A percentile compares a stretch with the other conserved stretches of the same genome.
Conservation (phyloP, 2,329 filamentous ascomycete species). For the Botrytis tulipae region DNA sequence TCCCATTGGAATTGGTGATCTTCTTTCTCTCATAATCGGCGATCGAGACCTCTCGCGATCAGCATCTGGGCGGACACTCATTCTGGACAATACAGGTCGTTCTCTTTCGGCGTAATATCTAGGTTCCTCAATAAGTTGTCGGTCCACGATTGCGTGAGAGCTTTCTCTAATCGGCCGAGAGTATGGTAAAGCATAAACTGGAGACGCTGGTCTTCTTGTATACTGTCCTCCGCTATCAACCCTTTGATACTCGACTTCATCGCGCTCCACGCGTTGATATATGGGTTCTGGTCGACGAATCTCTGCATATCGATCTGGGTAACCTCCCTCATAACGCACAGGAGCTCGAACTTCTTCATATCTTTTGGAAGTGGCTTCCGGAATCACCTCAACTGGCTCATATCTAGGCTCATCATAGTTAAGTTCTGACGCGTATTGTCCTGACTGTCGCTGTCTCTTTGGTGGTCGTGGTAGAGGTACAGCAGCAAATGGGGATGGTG, state of each 20-base stretch:
- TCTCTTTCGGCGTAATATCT: slow-evolving; percentile 46
- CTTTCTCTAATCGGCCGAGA: slow-evolving; percentile 31
- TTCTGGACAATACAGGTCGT: slow-evolving; percentile 41
- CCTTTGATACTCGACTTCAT: slow-evolving; percentile 32
- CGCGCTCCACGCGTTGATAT: slow-evolving; percentile 35
- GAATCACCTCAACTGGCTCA: slow-evolving; percentile 37
- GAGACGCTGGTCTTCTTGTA: slow-evolving; percentile 33
- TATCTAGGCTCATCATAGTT: slow-evolving; percentile 49
- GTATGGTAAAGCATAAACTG: slow-evolving; percentile 34
- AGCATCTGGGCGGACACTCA: slow-evolving; percentile 49
- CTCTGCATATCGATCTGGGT: slow-evolving; percentile 32
- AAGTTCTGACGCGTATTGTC: slow-evolving; percentile 44
- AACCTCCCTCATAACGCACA: slow-evolving; percentile 28
- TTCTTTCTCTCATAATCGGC: slow-evolving; percentile 46
- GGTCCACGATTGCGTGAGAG: slow-evolving; percentile 34
- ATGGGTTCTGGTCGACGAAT: slow-evolving; percentile 30
- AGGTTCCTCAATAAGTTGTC: slow-evolving; percentile 35
- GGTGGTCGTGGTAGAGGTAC: slow-evolving; percentile 53
- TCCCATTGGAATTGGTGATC: slow-evolving; percentile 48
- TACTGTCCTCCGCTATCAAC: slow-evolving; percentile 27
- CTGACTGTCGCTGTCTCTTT: slow-evolving; percentile 55
- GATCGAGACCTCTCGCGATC: slow-evolving; percentile 51
- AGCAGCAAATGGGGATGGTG: slow-evolving; percentile 57
- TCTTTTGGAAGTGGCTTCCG: slow-evolving; percentile 26
- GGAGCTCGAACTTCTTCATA: slow-evolving; percentile 28